phyloP scores from a whole-genome alignment of 1,139 yeast genomes.

The Yamadazyma songkhlaensis region DNA sequence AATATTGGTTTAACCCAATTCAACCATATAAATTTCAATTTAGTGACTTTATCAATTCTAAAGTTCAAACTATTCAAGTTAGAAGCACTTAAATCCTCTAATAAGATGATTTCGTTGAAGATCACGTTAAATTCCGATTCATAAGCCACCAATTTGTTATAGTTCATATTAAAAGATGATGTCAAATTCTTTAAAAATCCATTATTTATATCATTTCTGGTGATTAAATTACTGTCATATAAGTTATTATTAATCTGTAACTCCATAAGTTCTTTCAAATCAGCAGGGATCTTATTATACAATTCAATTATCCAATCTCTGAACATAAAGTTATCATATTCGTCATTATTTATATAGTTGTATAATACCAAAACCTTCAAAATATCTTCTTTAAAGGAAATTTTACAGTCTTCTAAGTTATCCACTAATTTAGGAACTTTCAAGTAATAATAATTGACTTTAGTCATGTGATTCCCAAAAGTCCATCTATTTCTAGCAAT shows the following conservation, averaged over 20 bases:
- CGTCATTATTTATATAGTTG: constrained; percentile 32
- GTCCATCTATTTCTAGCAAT: constrained; percentile 62
- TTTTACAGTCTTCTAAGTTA: constrained; percentile 60
- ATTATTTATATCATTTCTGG: constrained; percentile 36
- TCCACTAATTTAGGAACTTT: constrained; percentile 61
- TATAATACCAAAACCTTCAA: constrained; percentile 54
- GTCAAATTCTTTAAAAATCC: constrained; percentile 34
- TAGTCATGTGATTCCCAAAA: constrained; percentile 38
- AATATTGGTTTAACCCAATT: constrained; percentile 45
- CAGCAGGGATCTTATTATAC: constrained; percentile 31
- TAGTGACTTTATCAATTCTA: constrained; percentile 20
- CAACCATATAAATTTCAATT: constrained; percentile 29
- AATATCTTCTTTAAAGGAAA: constrained; percentile 62
- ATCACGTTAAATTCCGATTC: constrained; percentile 40
- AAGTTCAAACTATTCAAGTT: constrained; percentile 25
- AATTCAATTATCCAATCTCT: constrained; percentile 44
- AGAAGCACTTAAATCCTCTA: constrained; percentile 41
- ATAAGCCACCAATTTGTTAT: constrained; percentile 39
- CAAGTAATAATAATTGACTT: constrained; percentile 45
- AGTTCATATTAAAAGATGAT: constrained; percentile 34
- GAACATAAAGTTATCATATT: constrained; percentile 28
- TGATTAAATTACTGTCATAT: constrained; percentile 19
- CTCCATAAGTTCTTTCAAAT: constrained; percentile 33
- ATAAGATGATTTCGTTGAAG: constrained; percentile 28
- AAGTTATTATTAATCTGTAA: constrained; percentile 25